Base-by-base conservation (phyloP, 1,139 yeast genomes). In the Lodderomyces parapsilosis region DNA sequence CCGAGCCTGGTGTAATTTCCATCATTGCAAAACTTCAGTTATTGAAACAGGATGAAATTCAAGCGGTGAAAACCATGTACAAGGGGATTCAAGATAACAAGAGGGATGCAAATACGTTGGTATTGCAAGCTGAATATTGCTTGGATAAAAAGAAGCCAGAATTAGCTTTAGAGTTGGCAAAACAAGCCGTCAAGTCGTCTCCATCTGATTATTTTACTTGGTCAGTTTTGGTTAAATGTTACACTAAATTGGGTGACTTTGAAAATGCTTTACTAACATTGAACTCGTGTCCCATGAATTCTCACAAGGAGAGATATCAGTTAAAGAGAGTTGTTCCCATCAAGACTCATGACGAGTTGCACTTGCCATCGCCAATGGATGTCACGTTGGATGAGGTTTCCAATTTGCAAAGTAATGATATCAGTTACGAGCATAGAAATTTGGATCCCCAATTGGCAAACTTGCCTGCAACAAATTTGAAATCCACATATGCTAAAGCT, bases 201-300 rank as follows among this genome's bases (percentile, higher is more conserved):
- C 96, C 98, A 0, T 82, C 94, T 2, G 96, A 86, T 57, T 91
- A 88, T 62, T 76, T 77, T 48, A 74, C 94, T 5, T 93, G 98
- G 99, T 80, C 85, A 14, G 68, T 76, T 47, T 68, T 93, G 40
- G 88, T 89, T 2, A 75, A 78, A 55, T 82, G 84, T 10, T 87
- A 91, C 58, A 84, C 91, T 34, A 70, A 81, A 43, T 68, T 76
- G 49, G 83, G 79, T 43, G 89, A 89, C 59, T 86, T 78, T 54
- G 83, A 81, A 48, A 81, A 78, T 56, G 97, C 97, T 0, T 71
- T 93, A 47, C 65, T 88, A 41, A 82, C 96, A 0, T 74, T 93
- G 52, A 93, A 93, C 59, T 86, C 96, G 6, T 85, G 96, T 59
- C 98, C 98, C 8, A 87, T 93, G 96, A 85, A 86, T 57, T 77